Percentiles rank a stretch among this genome's conserved stretches.
These are phyloP conservation scores for Tetrapisispora fleetii DNA, from an alignment of 805 yeast species.

Conservation along the genomic window DNA sequence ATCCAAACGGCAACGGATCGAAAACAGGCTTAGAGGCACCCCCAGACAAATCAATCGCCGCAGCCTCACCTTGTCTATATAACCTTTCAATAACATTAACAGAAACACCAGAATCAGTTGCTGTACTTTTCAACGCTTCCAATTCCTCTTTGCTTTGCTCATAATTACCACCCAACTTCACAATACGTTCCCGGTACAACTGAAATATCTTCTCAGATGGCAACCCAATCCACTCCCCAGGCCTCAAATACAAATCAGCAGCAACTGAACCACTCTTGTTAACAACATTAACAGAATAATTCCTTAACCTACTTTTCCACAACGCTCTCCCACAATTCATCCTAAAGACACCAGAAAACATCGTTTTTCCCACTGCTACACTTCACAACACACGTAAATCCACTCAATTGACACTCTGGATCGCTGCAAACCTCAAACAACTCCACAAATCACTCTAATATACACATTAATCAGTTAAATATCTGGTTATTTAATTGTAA, in stretches of 20 bases:
- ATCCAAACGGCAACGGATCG: constrained; percentile 37
- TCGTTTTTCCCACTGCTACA: neutral
- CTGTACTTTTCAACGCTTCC: constrained; percentile 43
- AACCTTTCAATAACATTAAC: constrained; percentile 27
- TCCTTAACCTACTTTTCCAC: neutral
- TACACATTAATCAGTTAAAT: too few relatives aligned
- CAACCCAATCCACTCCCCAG: constrained; percentile 61
- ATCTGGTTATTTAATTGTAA: too few relatives aligned
- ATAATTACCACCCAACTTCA: constrained; percentile 43
- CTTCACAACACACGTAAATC: too few relatives aligned
- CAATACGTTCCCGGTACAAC: constrained; percentile 50
- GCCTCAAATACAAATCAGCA: constrained; percentile 40
- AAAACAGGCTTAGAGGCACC: constrained; percentile 32
- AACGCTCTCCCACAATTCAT: neutral
- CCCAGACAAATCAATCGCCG: constrained; percentile 34
- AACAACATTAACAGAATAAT: neutral
- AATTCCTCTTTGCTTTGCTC: constrained; percentile 43
- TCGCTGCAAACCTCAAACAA: too few relatives aligned
- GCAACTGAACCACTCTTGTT: constrained; percentile 5
- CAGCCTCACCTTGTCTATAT: constrained; percentile 35
- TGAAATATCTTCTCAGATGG: constrained; percentile 54
- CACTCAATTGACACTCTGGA: too few relatives aligned
- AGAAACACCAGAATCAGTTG: constrained; percentile 34
- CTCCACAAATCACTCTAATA: too few relatives aligned
- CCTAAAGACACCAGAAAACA: neutral